A percentile compares a stretch with the other conserved stretches of the same genome.
These are phyloP conservation scores for Solanum verrucosum DNA, from an alignment of 257 asterid genomes.

Conservation along the genomic window DNA sequence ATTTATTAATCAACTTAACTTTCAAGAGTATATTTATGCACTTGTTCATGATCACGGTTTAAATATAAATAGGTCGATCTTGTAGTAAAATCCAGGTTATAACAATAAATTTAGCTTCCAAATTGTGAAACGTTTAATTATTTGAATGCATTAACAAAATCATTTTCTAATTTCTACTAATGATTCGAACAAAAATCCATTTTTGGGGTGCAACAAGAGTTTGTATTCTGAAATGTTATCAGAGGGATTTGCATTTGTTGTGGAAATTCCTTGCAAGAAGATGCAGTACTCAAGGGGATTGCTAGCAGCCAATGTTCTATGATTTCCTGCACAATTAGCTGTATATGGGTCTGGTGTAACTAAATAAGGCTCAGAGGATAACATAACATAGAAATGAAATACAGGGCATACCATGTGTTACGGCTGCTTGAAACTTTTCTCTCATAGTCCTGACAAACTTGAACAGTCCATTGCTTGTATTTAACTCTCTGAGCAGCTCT, in stretches of 20 bases:
- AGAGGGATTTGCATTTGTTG: not conserved
- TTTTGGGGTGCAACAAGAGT: not conserved
- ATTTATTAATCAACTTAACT: not conserved
- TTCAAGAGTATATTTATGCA: not conserved
- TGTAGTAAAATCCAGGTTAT: not conserved
- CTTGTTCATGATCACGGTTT: not conserved
- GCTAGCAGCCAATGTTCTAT: not conserved
- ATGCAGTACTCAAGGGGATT: not conserved
- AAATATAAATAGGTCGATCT: not conserved
- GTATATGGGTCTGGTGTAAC: not conserved
- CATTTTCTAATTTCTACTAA: not conserved
- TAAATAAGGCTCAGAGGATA: not conserved
- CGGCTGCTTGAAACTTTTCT: constrained; percentile 64
- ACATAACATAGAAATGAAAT: not conserved
- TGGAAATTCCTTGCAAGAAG: not conserved
- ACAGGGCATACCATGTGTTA: constrained; percentile 36
- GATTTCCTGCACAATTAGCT: not conserved
- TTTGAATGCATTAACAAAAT: not conserved
- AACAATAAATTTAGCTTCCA: not conserved
- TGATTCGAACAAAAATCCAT: not conserved
- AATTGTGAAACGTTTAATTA: not conserved
- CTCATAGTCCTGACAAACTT: constrained; percentile 83
- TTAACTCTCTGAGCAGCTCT: constrained; percentile 53
- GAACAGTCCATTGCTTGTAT: constrained; percentile 64
- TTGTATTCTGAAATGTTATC: not conserved